Percentiles rank a stretch among this genome's conserved stretches.
Evolutionary conservation across 2,329 filamentous ascomycete species (phyloP).

Genomic region (Volutella citrinella): DNA sequence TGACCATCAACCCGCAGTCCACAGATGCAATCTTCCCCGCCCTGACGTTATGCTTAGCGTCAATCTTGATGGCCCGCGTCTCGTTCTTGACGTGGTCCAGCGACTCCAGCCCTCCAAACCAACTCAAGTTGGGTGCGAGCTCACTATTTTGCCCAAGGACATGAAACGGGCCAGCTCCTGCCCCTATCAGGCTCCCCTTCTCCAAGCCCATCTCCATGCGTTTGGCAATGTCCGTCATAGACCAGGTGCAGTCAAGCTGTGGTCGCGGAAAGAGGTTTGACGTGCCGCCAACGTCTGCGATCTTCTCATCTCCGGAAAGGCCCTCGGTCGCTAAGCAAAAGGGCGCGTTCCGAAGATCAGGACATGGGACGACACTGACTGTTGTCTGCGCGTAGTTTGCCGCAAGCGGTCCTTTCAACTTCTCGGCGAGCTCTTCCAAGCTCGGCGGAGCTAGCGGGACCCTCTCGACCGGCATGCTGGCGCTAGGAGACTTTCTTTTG

Average conservation of each 20-base stretch:
- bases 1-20: conserved; percentile 41
- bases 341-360: conserved; percentile 35
- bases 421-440: too few species aligned
- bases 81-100: conserved; percentile 24
- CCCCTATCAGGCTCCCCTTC: conserved; percentile 36
- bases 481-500: too few species aligned
- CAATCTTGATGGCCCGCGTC: conserved; percentile 26
- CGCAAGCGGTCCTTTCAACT: too few species aligned
- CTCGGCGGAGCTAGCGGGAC: too few species aligned
- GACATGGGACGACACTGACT: conserved; percentile 27
- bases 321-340: conserved; percentile 38
- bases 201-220: conserved; percentile 33
- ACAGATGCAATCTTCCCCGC: conserved; percentile 22
- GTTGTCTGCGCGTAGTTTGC: too few species aligned
- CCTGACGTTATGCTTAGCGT: conserved; percentile 13
- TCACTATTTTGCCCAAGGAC: conserved; percentile 40
- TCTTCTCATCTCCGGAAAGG: conserved; percentile 34
- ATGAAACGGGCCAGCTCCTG: conserved; percentile 41
- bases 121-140: conserved; percentile 35
- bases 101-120: conserved; percentile 17
- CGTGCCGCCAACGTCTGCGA: conserved; percentile 44
- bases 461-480: too few species aligned
- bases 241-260: conserved; percentile 31
- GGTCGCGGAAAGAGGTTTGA: conserved; percentile 37
- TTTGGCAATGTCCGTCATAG: conserved; percentile 27